A percentile compares a stretch with the other conserved stretches of the same genome.
phyloP scores from a whole-genome alignment of 2,329 filamentous ascomycete genomes.

The Sclerotinia nivalis region DNA sequence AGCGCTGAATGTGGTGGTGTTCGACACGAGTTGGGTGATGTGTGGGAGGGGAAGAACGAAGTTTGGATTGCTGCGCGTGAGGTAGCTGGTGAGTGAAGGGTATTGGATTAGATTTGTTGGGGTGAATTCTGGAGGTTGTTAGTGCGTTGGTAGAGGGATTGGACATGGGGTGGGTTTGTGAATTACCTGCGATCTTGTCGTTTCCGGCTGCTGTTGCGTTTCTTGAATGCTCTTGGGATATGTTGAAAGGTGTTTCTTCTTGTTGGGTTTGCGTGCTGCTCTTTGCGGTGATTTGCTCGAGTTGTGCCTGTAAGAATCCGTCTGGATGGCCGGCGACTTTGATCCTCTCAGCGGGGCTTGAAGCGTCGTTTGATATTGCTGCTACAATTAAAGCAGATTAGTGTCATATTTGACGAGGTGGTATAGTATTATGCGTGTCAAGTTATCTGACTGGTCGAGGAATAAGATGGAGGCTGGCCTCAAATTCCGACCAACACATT shows the following conservation, averaged over 20 bases:
- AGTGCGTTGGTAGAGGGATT: not conserved
- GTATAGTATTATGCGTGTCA: not conserved
- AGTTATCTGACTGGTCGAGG: not conserved
- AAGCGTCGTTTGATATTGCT: not conserved
- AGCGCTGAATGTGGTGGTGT: slow-evolving; percentile 44
- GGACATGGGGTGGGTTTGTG: not conserved
- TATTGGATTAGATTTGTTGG: slow-evolving; percentile 27
- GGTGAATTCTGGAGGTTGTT: slow-evolving; percentile 14
- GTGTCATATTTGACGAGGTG: not conserved
- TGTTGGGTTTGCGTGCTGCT: not conserved
- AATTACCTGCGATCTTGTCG: slow-evolving; percentile 31
- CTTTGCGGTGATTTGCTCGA: slow-evolving; percentile 21
- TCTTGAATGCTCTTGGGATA: not conserved
- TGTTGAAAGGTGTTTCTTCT: not conserved
- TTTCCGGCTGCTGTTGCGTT: slow-evolving; percentile 44
- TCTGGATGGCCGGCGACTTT: slow-evolving; percentile 39
- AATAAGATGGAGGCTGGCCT: not conserved
- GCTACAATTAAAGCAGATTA: not conserved
- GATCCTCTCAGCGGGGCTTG: not conserved
- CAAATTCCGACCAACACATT: not conserved
- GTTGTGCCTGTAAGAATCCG: slow-evolving; percentile 28
- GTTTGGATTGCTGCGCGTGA: slow-evolving; percentile 10
- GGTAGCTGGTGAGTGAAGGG: slow-evolving; percentile 27
- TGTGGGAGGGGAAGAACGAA: slow-evolving; percentile 22
- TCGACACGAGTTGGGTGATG: slow-evolving; percentile 39